A percentile compares a stretch with the other conserved stretches of the same genome.
These are phyloP conservation scores for Albatrellus sp. DNA, from an alignment of 1,284 basidiomycete genomes.

Conservation along the genomic window DNA sequence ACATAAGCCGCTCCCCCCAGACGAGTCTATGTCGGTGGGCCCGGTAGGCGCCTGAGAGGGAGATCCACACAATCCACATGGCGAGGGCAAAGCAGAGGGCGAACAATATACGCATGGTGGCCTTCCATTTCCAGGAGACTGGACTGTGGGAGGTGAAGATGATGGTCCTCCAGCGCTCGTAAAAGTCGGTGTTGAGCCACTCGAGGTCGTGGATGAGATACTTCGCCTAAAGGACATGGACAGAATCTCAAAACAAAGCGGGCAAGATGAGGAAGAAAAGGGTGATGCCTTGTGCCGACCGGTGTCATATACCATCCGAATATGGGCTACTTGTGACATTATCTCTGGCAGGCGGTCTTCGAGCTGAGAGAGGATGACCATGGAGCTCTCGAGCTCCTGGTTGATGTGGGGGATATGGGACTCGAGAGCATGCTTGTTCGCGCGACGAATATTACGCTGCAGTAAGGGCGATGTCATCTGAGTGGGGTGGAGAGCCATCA, in stretches of 20 bases:
- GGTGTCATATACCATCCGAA: conserved; percentile 52
- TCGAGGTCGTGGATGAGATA: conserved; percentile 44
- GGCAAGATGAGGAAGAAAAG: background rate
- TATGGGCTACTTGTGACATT: conserved; percentile 43
- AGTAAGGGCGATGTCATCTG: no score
- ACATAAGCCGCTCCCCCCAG: conserved; percentile 67
- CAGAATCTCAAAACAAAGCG: background rate
- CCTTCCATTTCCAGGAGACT: conserved; percentile 55
- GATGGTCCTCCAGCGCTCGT: conserved; percentile 54
- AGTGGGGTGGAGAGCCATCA: background rate
- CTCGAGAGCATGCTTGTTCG: conserved; percentile 36
- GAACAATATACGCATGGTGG: conserved; percentile 24
- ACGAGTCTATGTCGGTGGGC: conserved; percentile 61
- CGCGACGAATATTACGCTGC: conserved; percentile 45
- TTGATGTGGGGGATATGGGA: conserved; percentile 49
- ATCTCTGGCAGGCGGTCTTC: conserved; percentile 45
- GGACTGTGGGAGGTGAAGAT: conserved; percentile 60
- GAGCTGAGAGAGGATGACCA: conserved; percentile 36
- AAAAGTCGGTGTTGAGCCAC: conserved; percentile 66
- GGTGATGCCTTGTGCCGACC: conserved; percentile 45
- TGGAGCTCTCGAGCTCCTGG: conserved; percentile 42
- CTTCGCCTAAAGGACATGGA: conserved; percentile 32
- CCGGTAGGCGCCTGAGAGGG: conserved; percentile 48
- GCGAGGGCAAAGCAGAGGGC: conserved; percentile 35
- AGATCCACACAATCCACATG: conserved; percentile 47